Percentiles rank a stretch among this genome's conserved stretches.
Evolutionary conservation across 495 filamentous ascomycete genomes (phyloP).

Genomic region (Trichoderma gamsii): DNA sequence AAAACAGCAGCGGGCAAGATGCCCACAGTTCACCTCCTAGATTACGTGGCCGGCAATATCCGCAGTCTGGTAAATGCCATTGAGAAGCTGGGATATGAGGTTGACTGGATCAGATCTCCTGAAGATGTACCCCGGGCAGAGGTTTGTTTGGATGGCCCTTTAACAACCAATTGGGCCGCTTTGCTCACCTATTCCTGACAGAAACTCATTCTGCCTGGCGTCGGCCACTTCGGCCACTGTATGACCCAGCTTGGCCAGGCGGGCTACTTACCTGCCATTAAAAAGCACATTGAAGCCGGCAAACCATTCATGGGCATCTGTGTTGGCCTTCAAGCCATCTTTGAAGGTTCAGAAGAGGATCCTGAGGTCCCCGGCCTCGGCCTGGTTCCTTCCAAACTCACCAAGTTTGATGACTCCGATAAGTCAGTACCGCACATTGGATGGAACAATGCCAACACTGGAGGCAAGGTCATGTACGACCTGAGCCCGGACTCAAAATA

Average conservation of each 20-base stretch:
- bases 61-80: slow-evolving; percentile 95
- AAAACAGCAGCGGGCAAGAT: slow-evolving; percentile 40
- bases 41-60: slow-evolving; percentile 76
- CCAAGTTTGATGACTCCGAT: slow-evolving; percentile 64
- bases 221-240: slow-evolving; percentile 97
- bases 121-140: slow-evolving; percentile 78
- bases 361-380: slow-evolving; percentile 63
- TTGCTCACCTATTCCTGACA: slow-evolving; percentile 26
- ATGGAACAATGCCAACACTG: slow-evolving; percentile 76
- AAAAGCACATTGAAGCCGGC: slow-evolving; percentile 70
- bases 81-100: slow-evolving; percentile 84
- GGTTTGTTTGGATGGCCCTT: slow-evolving; percentile 51
- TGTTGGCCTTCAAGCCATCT: slow-evolving; percentile 87
- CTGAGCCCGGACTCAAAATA: slow-evolving; percentile 79
- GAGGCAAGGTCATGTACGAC: slow-evolving; percentile 59
- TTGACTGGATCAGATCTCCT: slow-evolving; percentile 86
- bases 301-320: slow-evolving; percentile 99
- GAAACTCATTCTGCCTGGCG: slow-evolving; percentile 90
- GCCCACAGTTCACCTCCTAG: slow-evolving; percentile 87
- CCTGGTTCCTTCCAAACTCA: slow-evolving; percentile 62
- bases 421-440: slow-evolving; percentile 97
- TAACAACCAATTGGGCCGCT: background rate
- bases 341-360: slow-evolving; percentile 76
- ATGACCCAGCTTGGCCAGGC: slow-evolving; percentile 71
- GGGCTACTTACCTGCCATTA: slow-evolving; percentile 75